Evolutionary conservation across 2,329 filamentous ascomycete genomes (phyloP).

Genomic region (Bipolaris cookei): DNA sequence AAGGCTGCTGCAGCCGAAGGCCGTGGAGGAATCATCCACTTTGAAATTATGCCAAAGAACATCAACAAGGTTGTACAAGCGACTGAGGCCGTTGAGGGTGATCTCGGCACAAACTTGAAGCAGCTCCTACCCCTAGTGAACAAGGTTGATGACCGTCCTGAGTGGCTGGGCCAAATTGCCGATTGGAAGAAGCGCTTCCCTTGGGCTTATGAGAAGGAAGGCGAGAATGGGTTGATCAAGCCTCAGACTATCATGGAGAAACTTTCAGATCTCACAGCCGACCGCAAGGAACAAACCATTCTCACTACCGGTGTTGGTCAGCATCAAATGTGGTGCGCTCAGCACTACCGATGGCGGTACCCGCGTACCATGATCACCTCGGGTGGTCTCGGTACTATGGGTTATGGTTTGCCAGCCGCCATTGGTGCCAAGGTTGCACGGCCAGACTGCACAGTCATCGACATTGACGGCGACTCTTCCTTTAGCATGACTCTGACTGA

Average conservation of each 20-base stretch:
- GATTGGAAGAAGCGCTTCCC: slow-evolving; percentile 94
- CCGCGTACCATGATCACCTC: slow-evolving; percentile 96
- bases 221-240: slow-evolving; percentile 82
- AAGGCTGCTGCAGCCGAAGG: slow-evolving; percentile 83
- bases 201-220: slow-evolving; percentile 80
- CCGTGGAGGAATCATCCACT: slow-evolving; percentile 93
- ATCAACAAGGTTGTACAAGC: slow-evolving; percentile 99
- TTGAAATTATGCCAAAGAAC: slow-evolving; percentile 99
- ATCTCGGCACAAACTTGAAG: slow-evolving; percentile 80
- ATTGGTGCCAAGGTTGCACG: slow-evolving; percentile 92
- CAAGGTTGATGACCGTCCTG: slow-evolving; percentile 68
- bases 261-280: slow-evolving; percentile 80
- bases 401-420: slow-evolving; percentile 89
- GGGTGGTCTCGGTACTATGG: slow-evolving; percentile 95
- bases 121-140: slow-evolving; percentile 76
- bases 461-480: slow-evolving; percentile 97
- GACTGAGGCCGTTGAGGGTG: slow-evolving; percentile 92
- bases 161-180: slow-evolving; percentile 89
- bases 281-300: slow-evolving; percentile 82
- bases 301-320: slow-evolving; percentile 95
- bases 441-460: slow-evolving; percentile 84
- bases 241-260: slow-evolving; percentile 92
- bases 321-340: slow-evolving; percentile 98
- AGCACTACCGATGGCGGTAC: slow-evolving; percentile 93
- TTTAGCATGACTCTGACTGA: slow-evolving; percentile 99